Conservation (phyloP, 2,329 filamentous ascomycete species). For the Epichloe coenophiala region DNA sequence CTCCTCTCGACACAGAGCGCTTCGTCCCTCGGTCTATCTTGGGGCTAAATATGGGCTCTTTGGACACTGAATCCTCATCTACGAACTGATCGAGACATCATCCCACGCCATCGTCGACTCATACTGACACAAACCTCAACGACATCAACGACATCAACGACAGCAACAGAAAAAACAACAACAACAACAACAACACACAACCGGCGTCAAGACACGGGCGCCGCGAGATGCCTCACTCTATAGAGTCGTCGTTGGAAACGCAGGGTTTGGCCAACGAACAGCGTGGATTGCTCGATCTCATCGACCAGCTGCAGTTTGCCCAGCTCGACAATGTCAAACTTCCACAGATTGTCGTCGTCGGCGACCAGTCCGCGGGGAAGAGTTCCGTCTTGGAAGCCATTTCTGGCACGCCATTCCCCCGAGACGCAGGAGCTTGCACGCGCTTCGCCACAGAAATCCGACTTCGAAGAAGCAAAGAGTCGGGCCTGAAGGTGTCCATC, state of each 20-base stretch:
- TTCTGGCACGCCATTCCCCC: slow-evolving; percentile 46
- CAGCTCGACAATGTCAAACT: slow-evolving; percentile 39
- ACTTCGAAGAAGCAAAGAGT: slow-evolving; percentile 32
- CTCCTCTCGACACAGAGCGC: neutral
- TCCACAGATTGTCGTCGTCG: slow-evolving; percentile 50
- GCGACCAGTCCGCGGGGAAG: slow-evolving; percentile 51
- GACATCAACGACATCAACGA: neutral
- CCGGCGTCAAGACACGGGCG: slow-evolving; percentile 10
- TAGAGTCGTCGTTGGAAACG: slow-evolving; percentile 35
- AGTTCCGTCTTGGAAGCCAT: slow-evolving; percentile 51
- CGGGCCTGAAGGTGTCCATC: slow-evolving; percentile 35
- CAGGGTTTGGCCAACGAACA: slow-evolving; percentile 40
- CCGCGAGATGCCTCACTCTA: slow-evolving; percentile 24
- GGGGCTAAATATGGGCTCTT: slow-evolving; percentile 6
- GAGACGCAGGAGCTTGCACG: slow-evolving; percentile 46
- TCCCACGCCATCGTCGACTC: neutral
- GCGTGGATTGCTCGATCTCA: slow-evolving; percentile 41
- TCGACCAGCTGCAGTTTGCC: slow-evolving; percentile 40
- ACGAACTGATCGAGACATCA: neutral
- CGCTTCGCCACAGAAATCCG: slow-evolving; percentile 48
- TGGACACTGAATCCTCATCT: slow-evolving; percentile 1
- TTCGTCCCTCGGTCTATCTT: neutral
- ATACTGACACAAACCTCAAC: neutral
- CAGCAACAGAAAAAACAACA: neutral
- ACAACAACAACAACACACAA: neutral